These are phyloP conservation scores for Fraxinus excelsior DNA, from an alignment of 257 asterid species.

Conservation along the genomic window DNA sequence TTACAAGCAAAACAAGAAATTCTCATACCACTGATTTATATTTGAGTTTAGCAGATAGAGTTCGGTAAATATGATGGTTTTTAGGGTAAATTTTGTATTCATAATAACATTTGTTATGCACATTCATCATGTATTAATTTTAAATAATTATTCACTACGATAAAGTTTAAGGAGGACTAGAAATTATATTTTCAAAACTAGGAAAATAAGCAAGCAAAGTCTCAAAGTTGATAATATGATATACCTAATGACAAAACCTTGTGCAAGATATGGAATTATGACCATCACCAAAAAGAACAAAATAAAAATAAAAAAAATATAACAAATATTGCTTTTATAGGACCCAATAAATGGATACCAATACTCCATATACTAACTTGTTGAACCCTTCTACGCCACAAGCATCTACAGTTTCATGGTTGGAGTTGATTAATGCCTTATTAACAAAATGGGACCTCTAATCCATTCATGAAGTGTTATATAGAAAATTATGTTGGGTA, in stretches of 20 bases:
- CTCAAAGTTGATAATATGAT: not conserved
- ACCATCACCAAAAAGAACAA: slow-evolving; percentile 3
- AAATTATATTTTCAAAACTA: not conserved
- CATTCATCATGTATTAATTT: not conserved
- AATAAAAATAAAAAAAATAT: too few species aligned
- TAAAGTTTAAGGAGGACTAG: too few species aligned
- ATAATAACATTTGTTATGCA: not conserved
- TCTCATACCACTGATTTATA: not conserved
- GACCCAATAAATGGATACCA: slow-evolving; percentile 1
- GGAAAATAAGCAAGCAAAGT: not conserved
- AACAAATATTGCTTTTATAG: not conserved
- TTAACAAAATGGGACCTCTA: not conserved
- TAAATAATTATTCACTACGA: too few species aligned
- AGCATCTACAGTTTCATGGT: not conserved
- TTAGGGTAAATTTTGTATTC: not conserved
- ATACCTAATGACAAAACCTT: slow-evolving; percentile 26
- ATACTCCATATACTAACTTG: not conserved
- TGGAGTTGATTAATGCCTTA: not conserved
- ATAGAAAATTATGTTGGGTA: not conserved
- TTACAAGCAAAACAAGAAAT: too few species aligned
- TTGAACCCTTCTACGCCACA: not conserved
- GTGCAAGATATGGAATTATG: slow-evolving; percentile 39
- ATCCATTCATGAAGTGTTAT: not conserved
- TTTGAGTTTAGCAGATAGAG: too few species aligned
- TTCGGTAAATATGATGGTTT: not conserved